A percentile compares a stretch with the other conserved stretches of the same genome.
phyloP scores from a whole-genome alignment of 2,329 filamentous ascomycete species.

The Chaetomiaceae sp. region DNA sequence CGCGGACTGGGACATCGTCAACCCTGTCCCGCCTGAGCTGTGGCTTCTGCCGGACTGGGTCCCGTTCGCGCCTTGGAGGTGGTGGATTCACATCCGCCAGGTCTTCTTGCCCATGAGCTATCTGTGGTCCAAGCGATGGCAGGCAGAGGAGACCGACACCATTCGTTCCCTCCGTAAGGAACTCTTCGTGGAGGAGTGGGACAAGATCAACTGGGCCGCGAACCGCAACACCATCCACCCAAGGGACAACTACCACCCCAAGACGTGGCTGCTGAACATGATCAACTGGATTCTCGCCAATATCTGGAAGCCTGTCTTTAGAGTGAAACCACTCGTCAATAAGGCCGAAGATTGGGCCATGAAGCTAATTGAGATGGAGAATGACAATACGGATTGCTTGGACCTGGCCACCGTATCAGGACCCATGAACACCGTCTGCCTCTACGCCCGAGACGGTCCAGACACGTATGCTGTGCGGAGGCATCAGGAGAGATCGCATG shows the following conservation, averaged over 20 bases:
- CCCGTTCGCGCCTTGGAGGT: slow-evolving; percentile 84
- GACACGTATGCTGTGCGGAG: slow-evolving; percentile 65
- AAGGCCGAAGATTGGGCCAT: slow-evolving; percentile 77
- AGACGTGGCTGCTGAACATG: slow-evolving; percentile 74
- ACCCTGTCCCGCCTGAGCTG: slow-evolving; percentile 86
- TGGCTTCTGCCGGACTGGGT: slow-evolving; percentile 93
- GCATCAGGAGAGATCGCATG: slow-evolving; percentile 75
- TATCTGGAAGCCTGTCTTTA: slow-evolving; percentile 74
- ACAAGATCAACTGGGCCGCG: slow-evolving; percentile 68
- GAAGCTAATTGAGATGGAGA: slow-evolving; percentile 82
- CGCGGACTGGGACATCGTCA: slow-evolving; percentile 85
- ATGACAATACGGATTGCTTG: slow-evolving; percentile 85
- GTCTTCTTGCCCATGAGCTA: slow-evolving; percentile 94
- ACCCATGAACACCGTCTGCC: slow-evolving; percentile 82
- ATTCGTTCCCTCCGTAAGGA: slow-evolving; percentile 72
- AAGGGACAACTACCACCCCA: slow-evolving; percentile 88
- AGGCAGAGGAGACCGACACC: slow-evolving; percentile 68
- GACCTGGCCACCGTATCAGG: slow-evolving; percentile 84
- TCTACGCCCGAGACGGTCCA: slow-evolving; percentile 79
- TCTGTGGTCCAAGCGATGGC: slow-evolving; percentile 79
- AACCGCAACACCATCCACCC: slow-evolving; percentile 79
- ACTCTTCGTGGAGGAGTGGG: slow-evolving; percentile 73
- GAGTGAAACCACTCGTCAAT: slow-evolving; percentile 59
- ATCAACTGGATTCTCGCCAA: slow-evolving; percentile 75
- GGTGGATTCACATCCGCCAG: slow-evolving; percentile 98